phyloP scores from a whole-genome alignment of 1,284 basidiomycete genomes.

The Vanrija sp. region DNA sequence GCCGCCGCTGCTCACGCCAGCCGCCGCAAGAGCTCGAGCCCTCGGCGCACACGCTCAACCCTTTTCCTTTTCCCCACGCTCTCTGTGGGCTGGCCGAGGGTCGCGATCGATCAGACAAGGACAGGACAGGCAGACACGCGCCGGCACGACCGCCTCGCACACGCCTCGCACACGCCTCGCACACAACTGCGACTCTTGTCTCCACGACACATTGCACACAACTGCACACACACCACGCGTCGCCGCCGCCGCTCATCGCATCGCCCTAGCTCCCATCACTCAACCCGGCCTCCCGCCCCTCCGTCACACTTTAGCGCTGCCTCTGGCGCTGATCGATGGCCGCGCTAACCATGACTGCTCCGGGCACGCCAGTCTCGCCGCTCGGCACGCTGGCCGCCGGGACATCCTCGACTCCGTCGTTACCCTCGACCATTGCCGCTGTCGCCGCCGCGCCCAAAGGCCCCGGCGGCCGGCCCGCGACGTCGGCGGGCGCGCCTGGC shows the following conservation, averaged over 20 bases:
- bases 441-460: no score
- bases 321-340: slow-evolving; percentile 5
- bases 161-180: no score
- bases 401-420: neutral
- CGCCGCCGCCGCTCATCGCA: neutral
- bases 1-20: neutral
- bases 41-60: neutral
- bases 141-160: no score
- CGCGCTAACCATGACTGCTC: slow-evolving; percentile 15
- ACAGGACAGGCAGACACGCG: no score
- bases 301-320: no score
- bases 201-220: neutral
- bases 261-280: neutral
- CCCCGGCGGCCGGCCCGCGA: no score
- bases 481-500: neutral
- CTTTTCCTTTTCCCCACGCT: neutral
- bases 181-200: no score
- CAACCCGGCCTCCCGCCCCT: no score
- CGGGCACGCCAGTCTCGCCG: slow-evolving; percentile 3
- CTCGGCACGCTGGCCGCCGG: neutral
- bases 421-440: neutral
- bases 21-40: neutral
- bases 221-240: neutral
- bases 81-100: no score
- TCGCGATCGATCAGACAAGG: no score